Conservation (phyloP, 768 basidiomycete species). For the Panellus pusillus region DNA sequence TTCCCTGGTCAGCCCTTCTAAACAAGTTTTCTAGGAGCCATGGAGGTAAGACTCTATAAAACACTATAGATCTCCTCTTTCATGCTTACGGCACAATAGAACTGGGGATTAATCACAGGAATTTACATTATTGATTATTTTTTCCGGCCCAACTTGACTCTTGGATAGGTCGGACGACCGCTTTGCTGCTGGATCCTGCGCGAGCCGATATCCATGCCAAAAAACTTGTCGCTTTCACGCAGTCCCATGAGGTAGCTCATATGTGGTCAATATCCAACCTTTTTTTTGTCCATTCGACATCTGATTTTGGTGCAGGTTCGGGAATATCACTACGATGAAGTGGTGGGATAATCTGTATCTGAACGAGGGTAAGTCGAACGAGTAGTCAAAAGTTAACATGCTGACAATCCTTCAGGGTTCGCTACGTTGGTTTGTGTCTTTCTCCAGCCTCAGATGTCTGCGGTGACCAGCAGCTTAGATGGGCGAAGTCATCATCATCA, state of each 20-base stretch:
- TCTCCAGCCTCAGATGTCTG: background rate
- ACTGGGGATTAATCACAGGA: slow-evolving; percentile 57
- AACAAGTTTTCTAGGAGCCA: slow-evolving; percentile 49
- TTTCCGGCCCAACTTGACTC: no score
- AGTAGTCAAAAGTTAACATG: background rate
- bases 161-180: slow-evolving; percentile 59
- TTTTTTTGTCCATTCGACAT: background rate
- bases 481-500: slow-evolving; percentile 85
- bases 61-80: background rate
- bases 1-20: background rate
- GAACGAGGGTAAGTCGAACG: slow-evolving; percentile 58
- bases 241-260: slow-evolving; percentile 86
- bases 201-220: slow-evolving; percentile 70
- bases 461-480: slow-evolving; percentile 42
- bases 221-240: slow-evolving; percentile 74
- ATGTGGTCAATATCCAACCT: slow-evolving; percentile 57
- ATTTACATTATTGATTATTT: no score
- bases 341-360: slow-evolving; percentile 89
- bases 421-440: slow-evolving; percentile 65
- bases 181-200: slow-evolving; percentile 78
- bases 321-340: slow-evolving; percentile 90
- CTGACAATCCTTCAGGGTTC: slow-evolving; percentile 52
- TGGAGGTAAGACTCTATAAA: slow-evolving; percentile 43
- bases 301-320: slow-evolving; percentile 58
- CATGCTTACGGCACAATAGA: background rate